These are phyloP conservation scores for Aurifilum marmelostoma DNA, from an alignment of 2,329 filamentous ascomycete species.

Conservation along the genomic window DNA sequence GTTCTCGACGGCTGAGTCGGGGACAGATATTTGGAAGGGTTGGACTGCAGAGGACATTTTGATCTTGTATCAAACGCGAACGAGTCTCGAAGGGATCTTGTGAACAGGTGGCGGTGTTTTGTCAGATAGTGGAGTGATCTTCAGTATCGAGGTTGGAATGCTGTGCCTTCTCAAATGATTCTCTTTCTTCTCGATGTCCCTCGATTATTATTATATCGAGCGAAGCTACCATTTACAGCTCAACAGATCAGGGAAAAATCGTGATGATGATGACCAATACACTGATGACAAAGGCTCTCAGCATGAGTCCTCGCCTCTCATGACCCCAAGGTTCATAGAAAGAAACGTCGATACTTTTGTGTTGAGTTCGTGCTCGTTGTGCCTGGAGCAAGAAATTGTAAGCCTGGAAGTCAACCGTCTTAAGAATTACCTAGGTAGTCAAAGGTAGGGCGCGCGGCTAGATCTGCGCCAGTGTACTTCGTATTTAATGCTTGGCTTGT, in stretches of 20 bases:
- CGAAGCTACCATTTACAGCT: not conserved
- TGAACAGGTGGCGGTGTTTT: not conserved
- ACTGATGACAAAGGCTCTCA: not conserved
- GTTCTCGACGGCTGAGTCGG: conserved; percentile 38
- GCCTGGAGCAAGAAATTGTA: not conserved
- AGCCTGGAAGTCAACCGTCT: not conserved
- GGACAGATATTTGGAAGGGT: conserved; percentile 42
- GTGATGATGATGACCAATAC: not conserved
- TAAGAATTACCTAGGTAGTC: not conserved
- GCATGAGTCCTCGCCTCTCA: not conserved
- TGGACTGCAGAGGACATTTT: conserved; percentile 34
- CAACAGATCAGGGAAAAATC: not conserved
- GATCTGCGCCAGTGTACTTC: not conserved
- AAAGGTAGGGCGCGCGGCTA: not conserved
- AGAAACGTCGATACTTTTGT: not conserved
- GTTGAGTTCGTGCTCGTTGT: not conserved
- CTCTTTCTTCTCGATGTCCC: not conserved
- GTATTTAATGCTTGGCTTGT: not conserved
- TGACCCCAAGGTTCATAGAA: not conserved
- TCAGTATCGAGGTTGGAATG: not conserved
- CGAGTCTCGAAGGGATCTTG: not conserved
- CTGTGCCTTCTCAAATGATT: not conserved
- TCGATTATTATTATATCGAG: not conserved
- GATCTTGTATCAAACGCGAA: not conserved
- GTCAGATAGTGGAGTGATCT: not conserved